Evolutionary conservation across 371 early-diverging fungal genomes (phyloP).

Genomic region (Nematocida parisii): DNA sequence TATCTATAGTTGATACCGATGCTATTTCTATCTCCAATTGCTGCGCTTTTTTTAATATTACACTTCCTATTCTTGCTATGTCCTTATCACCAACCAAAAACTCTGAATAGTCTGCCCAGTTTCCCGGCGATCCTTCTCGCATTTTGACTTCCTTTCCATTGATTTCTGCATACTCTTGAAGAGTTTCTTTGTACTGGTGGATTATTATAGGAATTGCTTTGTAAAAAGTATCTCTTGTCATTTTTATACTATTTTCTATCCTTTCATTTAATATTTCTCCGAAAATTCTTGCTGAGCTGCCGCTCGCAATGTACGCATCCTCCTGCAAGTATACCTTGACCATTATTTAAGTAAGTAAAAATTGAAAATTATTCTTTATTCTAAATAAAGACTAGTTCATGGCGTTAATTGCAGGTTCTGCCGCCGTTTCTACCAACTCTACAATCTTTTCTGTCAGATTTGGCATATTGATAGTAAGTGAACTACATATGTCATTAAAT

Average conservation of each 20-base stretch:
- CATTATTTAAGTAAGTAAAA: constrained; percentile 9
- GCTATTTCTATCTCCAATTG: background rate
- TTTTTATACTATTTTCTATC: constrained; percentile 22
- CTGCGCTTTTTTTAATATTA: constrained; percentile 36
- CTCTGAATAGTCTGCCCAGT: constrained; percentile 69
- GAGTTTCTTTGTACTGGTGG: constrained; percentile 30
- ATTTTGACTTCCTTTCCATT: constrained; percentile 24
- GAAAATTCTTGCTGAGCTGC: background rate
- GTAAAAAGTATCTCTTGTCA: constrained; percentile 15
- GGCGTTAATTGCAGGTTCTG: no score
- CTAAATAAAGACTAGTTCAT: no score
- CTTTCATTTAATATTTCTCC: constrained; percentile 39
- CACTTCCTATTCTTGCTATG: constrained; percentile 52
- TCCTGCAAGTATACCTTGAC: constrained; percentile 24
- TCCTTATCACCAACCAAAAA: constrained; percentile 53
- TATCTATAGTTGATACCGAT: constrained; percentile 43
- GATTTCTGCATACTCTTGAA: constrained; percentile 65
- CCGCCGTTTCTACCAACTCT: no score
- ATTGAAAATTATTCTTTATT: constrained; percentile 4
- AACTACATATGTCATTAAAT: no score
- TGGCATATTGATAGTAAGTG: no score
- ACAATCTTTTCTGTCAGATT: no score
- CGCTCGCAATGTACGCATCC: constrained; percentile 18
- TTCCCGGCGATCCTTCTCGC: constrained; percentile 64
- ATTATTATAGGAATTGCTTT: constrained; percentile 25